Conservation (phyloP, 73 alveolate genomes). For the Paramecium sonneborni region DNA sequence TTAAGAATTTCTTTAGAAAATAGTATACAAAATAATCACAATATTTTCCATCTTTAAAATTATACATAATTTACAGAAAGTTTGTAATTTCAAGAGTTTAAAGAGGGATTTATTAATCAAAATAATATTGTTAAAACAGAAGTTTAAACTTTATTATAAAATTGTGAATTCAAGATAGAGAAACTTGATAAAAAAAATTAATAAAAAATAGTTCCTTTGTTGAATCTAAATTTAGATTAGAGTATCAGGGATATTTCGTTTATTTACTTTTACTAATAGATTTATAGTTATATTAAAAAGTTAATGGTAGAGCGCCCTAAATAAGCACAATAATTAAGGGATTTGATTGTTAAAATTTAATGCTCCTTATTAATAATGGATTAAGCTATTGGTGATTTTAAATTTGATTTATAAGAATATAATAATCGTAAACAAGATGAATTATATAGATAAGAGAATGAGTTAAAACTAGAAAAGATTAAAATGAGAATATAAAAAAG, state of each 20-base stretch:
- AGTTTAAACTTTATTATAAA: neutral
- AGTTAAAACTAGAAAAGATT: neutral
- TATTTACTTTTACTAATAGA: neutral
- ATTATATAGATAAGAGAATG: neutral
- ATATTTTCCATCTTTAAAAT: neutral
- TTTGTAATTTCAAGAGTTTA: neutral
- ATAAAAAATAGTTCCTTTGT: neutral
- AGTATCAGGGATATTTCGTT: neutral
- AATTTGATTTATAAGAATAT: neutral
- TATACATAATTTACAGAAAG: neutral
- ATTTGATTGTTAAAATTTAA: slow-evolving; percentile 3
- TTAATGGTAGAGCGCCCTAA: neutral
- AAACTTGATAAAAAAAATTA: neutral
- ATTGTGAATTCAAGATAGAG: neutral
- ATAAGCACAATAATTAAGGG: neutral
- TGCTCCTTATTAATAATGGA: slow-evolving; percentile 31
- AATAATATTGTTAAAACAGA: neutral
- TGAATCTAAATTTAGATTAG: neutral
- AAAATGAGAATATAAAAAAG: neutral
- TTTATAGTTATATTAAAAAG: neutral
- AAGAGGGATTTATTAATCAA: neutral
- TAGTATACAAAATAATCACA: too few species aligned
- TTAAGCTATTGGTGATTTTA: neutral
- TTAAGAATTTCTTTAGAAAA: neutral
- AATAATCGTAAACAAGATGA: neutral